phyloP scores from a whole-genome alignment of 2,329 filamentous ascomycete species.

The Triangularia setosa region DNA sequence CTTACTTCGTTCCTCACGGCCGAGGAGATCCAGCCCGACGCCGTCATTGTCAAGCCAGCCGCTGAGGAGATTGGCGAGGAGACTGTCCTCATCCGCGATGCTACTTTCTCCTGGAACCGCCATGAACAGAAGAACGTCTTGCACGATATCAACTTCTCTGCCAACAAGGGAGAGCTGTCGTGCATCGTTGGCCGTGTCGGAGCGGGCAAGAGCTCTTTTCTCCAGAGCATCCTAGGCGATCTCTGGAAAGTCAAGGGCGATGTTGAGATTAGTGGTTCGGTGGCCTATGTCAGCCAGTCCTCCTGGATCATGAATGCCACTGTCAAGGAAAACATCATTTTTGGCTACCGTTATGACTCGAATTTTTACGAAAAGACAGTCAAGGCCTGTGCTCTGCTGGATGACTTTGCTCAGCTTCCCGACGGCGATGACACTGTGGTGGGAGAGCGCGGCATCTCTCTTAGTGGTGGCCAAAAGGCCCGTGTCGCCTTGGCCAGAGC shows the following conservation, averaged over 20 bases:
- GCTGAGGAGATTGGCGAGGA: slow-evolving; percentile 79
- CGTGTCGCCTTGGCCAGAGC: slow-evolving; percentile 87
- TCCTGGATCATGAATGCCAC: slow-evolving; percentile 98
- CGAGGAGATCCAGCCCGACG: slow-evolving; percentile 85
- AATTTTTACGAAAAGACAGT: slow-evolving; percentile 92
- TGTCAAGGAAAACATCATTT: slow-evolving; percentile 94
- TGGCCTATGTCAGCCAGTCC: slow-evolving; percentile 90
- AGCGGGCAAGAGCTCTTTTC: slow-evolving; percentile 86
- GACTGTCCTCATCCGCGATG: slow-evolving; percentile 76
- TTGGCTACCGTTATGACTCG: slow-evolving; percentile 90
- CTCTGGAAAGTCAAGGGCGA: slow-evolving; percentile 84
- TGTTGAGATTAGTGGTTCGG: slow-evolving; percentile 74
- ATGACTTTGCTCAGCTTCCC: slow-evolving; percentile 88
- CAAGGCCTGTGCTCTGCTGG: slow-evolving; percentile 81
- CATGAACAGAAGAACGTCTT: slow-evolving; percentile 68
- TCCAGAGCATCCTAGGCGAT: slow-evolving; percentile 85
- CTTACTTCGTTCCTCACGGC: slow-evolving; percentile 80
- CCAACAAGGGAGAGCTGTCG: slow-evolving; percentile 86
- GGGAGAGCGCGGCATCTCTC: slow-evolving; percentile 90
- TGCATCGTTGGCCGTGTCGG: slow-evolving; percentile 95
- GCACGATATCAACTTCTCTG: slow-evolving; percentile 80
- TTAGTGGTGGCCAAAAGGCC: slow-evolving; percentile 95
- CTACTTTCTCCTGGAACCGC: slow-evolving; percentile 91
- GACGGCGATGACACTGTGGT: slow-evolving; percentile 97
- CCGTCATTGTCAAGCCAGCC: slow-evolving; percentile 65